Conservation (phyloP, 163 green algal species). For the Chloromonas sp. region DNA sequence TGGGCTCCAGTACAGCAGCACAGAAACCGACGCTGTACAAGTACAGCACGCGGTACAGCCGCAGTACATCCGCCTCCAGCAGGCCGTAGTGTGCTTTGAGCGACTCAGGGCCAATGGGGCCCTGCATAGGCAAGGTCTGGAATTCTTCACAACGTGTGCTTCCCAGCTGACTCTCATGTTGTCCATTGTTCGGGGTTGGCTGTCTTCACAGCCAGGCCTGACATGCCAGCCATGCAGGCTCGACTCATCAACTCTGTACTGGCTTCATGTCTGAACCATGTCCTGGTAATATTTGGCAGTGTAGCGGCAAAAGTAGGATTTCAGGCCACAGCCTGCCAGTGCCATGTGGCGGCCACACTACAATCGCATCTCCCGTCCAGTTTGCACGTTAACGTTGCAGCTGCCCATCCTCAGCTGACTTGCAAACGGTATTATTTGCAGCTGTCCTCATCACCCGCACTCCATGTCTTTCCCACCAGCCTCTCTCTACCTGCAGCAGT, state of each 20-base stretch:
- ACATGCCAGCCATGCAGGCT: not conserved
- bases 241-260: too few species aligned
- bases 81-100: conserved; percentile 23
- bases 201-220: conserved; percentile 4
- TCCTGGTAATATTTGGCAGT: too few species aligned
- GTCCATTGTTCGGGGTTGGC: not conserved
- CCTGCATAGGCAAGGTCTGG: conserved; percentile 11
- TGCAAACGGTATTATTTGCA: too few species aligned
- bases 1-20: conserved; percentile 22
- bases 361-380: too few species aligned
- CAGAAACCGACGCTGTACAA: conserved; percentile 37
- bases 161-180: not conserved
- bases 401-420: too few species aligned
- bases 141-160: not conserved
- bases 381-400: too few species aligned
- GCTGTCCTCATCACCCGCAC: too few species aligned
- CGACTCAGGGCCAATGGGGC: conserved; percentile 30
- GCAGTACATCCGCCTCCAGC: conserved; percentile 25
- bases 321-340: too few species aligned
- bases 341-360: too few species aligned
- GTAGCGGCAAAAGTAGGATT: too few species aligned
- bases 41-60: conserved; percentile 37
- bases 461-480: too few species aligned
- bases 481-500: conserved; percentile 8
- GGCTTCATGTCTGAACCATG: too few species aligned